Evolutionary conservation across 768 basidiomycete genomes (phyloP).

Genomic region (Trametes cubensis): DNA sequence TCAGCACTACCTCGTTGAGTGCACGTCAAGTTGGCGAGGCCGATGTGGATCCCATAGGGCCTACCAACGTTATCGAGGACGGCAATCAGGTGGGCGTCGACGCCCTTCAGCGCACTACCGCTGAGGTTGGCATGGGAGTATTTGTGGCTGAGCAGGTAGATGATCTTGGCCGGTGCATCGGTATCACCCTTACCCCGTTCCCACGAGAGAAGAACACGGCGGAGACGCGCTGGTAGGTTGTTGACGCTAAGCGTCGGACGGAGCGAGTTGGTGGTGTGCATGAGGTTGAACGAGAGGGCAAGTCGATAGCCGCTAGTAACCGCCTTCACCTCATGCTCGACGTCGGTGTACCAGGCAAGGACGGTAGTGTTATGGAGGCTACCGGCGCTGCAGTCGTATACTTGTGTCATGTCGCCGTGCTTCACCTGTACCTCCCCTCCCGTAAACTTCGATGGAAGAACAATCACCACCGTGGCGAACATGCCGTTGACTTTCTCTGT

Average conservation of each 20-base stretch:
- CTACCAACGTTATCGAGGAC: constrained; percentile 38
- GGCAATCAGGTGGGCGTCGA: constrained; percentile 40
- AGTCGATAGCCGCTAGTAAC: constrained; percentile 53
- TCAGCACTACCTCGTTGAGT: constrained; percentile 26
- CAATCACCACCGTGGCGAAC: constrained; percentile 54
- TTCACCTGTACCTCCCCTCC: constrained; percentile 51
- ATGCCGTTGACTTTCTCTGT: constrained; percentile 51
- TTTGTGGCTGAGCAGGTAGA: constrained; percentile 41
- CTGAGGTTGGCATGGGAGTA: constrained; percentile 36
- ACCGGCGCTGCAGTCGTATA: constrained; percentile 40
- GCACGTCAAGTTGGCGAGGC: constrained; percentile 41
- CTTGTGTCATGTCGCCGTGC: constrained; percentile 37
- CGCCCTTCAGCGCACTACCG: constrained; percentile 40
- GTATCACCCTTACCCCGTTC: constrained; percentile 26
- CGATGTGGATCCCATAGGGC: constrained; percentile 39
- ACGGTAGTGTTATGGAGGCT: constrained; percentile 41
- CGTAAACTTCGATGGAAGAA: constrained; percentile 49
- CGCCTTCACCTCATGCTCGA: constrained; percentile 52
- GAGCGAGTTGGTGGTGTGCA: constrained; percentile 38
- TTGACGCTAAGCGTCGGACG: constrained; percentile 35
- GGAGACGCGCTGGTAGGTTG: constrained; percentile 29
- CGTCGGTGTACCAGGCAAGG: constrained; percentile 58
- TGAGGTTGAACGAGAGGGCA: constrained; percentile 53
- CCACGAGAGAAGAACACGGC: constrained; percentile 44
- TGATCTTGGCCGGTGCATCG: constrained; percentile 27